Evolutionary conservation across 208 protist species (phyloP).

Genomic region (Leishmania gerbilli): DNA sequence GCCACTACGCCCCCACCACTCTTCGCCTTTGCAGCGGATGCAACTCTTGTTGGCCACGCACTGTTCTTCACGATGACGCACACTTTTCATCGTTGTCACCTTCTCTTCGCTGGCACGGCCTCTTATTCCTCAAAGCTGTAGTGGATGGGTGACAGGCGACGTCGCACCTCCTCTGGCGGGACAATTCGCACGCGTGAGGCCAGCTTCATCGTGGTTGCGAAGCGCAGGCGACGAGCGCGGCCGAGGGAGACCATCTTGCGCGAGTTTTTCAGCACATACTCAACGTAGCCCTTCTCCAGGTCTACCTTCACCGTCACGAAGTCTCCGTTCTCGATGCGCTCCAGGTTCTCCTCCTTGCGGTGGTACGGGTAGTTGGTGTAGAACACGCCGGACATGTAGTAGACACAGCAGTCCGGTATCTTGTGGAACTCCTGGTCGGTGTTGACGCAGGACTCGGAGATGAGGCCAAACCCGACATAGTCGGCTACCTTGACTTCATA

Average conservation of each 20-base stretch:
- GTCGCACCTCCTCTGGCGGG: constrained; percentile 47
- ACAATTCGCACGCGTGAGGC: constrained; percentile 79
- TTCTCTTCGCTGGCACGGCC: not conserved
- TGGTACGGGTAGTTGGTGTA: constrained; percentile 91
- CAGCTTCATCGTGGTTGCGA: constrained; percentile 85
- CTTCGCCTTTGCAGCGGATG: not conserved
- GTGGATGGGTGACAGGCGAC: constrained; percentile 22
- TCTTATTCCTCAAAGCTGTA: constrained; percentile 33
- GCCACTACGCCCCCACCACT: not conserved
- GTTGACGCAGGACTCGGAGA: constrained; percentile 78
- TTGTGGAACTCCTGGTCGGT: constrained; percentile 91
- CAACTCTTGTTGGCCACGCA: not conserved
- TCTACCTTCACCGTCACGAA: constrained; percentile 79
- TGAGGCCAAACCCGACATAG: constrained; percentile 90
- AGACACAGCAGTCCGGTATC: constrained; percentile 84
- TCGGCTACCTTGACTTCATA: constrained; percentile 77
- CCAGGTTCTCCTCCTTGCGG: constrained; percentile 86
- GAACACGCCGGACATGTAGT: constrained; percentile 94
- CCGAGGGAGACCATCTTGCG: constrained; percentile 82
- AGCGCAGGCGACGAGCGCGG: constrained; percentile 65
- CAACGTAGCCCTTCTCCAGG: constrained; percentile 79
- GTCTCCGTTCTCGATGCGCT: constrained; percentile 71
- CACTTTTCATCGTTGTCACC: not conserved
- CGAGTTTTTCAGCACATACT: constrained; percentile 77
- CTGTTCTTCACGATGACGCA: not conserved